Percentiles rank a stretch among this genome's conserved stretches.
These are phyloP conservation scores for Diatrype stigma DNA, from an alignment of 2,329 filamentous ascomycete species.

Conservation along the genomic window DNA sequence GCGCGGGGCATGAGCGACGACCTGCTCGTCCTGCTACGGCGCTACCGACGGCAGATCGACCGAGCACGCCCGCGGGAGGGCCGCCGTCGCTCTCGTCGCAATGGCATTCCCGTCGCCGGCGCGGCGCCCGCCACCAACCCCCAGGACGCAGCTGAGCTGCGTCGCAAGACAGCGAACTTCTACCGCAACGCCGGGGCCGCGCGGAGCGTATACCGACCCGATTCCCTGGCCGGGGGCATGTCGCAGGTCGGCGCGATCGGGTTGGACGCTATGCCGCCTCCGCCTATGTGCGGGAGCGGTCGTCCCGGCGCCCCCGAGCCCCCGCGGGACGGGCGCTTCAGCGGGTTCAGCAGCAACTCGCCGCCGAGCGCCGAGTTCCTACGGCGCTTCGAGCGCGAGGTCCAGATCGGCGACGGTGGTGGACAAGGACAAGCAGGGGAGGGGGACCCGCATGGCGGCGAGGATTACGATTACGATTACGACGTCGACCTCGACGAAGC, in stretches of 20 bases:
- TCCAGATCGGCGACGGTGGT: conserved; percentile 3
- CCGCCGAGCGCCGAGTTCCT: conserved; percentile 9
- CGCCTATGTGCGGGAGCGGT: not conserved
- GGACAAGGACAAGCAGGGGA: conserved; percentile 9
- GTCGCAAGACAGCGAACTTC: conserved; percentile 11
- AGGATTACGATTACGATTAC: not conserved
- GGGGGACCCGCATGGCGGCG: not conserved
- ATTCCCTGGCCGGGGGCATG: conserved; percentile 15
- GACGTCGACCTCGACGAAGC: not conserved
- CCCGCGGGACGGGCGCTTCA: not conserved
- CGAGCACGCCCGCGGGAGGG: conserved; percentile 10
- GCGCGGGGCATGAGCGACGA: conserved; percentile 17
- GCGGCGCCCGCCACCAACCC: conserved; percentile 6
- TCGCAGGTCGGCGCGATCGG: conserved; percentile 6
- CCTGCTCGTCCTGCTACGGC: conserved; percentile 15
- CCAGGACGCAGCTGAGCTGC: conserved; percentile 14
- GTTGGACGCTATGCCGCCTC: not conserved
- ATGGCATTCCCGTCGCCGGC: conserved; percentile 19
- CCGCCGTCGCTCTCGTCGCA: conserved; percentile 17
- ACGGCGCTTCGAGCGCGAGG: conserved; percentile 10
- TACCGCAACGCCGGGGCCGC: conserved; percentile 1
- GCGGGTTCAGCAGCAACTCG: not conserved
- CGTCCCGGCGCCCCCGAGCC: conserved; percentile 4
- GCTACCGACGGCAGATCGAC: conserved; percentile 12
- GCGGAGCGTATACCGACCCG: conserved; percentile 22